A percentile compares a stretch with the other conserved stretches of the same genome.
These are phyloP conservation scores for Neofusicoccum sp. DNA, from an alignment of 2,329 filamentous ascomycete genomes.

Conservation along the genomic window DNA sequence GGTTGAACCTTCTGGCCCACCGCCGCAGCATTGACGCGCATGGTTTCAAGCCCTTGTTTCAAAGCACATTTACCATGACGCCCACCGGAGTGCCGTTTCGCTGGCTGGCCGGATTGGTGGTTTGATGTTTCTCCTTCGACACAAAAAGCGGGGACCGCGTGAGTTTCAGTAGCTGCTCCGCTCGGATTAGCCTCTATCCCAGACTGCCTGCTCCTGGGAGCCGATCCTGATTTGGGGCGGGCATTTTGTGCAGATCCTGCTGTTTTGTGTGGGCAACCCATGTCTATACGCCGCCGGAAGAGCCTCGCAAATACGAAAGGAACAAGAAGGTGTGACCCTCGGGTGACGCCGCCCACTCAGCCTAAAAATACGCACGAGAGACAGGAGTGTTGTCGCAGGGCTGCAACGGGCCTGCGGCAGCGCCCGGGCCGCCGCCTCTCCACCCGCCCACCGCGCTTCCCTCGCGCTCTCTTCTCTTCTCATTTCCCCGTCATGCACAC, in stretches of 20 bases:
- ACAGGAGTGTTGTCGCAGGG: background rate
- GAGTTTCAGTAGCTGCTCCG: background rate
- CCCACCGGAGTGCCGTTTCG: conserved; percentile 1
- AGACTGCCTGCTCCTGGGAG: background rate
- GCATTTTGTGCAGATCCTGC: background rate
- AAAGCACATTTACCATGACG: background rate
- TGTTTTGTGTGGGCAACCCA: background rate
- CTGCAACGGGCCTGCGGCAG: background rate
- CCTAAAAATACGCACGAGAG: background rate
- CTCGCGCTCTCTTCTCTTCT: too few relatives aligned
- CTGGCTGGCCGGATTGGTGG: background rate
- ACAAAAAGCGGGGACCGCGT: background rate
- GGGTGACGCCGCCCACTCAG: background rate
- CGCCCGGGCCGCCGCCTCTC: background rate
- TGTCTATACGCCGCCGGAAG: background rate
- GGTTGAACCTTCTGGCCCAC: background rate
- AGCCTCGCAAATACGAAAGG: background rate
- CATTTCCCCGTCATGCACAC: too few relatives aligned
- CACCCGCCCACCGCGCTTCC: too few relatives aligned
- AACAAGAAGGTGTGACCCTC: conserved; percentile 14
- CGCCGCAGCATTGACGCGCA: background rate
- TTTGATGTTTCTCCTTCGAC: conserved; percentile 17
- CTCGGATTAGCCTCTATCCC: too few relatives aligned
- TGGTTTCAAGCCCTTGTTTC: conserved; percentile 7
- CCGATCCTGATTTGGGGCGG: conserved; percentile 2